Conservation (phyloP, 805 yeast genomes). For the Barnettozyma californica region DNA sequence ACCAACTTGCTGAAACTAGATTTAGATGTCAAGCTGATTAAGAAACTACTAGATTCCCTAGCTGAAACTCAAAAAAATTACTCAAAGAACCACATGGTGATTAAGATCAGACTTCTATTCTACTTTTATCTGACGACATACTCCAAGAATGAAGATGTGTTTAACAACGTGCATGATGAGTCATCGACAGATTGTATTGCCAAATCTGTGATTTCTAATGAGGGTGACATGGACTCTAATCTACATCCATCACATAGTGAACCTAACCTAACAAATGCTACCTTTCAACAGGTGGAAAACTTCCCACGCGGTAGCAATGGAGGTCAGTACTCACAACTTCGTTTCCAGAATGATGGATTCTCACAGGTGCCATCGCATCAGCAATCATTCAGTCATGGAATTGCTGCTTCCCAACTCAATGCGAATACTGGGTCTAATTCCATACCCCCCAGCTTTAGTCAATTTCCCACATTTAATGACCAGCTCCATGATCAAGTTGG, state of each 20-base stretch:
- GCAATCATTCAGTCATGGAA: constrained; percentile 6
- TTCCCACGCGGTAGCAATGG: not conserved
- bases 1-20: constrained; percentile 18
- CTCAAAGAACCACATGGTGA: constrained; percentile 17
- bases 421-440: not conserved
- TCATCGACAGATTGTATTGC: constrained; percentile 12
- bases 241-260: constrained; percentile 6
- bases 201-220: constrained; percentile 3
- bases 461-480: not conserved
- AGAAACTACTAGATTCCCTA: constrained; percentile 14
- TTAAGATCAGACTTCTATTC: constrained; percentile 21
- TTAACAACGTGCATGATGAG: constrained; percentile 17
- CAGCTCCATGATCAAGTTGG: not conserved
- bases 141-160: constrained; percentile 23
- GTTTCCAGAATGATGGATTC: constrained; percentile 2
- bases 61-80: constrained; percentile 13
- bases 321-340: not conserved
- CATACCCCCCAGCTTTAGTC: not conserved
- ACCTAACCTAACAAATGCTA: not conserved
- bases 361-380: constrained; percentile 7
- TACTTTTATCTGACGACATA: constrained; percentile 26
- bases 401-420: not conserved
- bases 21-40: constrained; percentile 14
- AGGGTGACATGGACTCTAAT: not conserved
- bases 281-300: not conserved